A percentile compares a stretch with the other conserved stretches of the same genome.
Evolutionary conservation across 129 eudicot genomes (phyloP).

Genomic region (Chrysanthemum seticuspe): DNA sequence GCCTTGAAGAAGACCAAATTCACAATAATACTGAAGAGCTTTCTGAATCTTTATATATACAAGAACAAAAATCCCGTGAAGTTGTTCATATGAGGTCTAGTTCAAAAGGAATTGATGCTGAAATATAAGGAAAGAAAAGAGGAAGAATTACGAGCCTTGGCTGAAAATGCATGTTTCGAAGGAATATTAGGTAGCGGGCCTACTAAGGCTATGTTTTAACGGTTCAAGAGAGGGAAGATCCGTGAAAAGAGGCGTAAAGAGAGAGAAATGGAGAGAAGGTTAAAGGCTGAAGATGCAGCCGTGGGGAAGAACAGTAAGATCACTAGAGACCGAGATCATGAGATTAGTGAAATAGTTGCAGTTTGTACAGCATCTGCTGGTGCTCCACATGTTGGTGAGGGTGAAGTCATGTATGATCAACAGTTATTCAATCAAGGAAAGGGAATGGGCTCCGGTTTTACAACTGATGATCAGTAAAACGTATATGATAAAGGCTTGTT

Average conservation of each 20-base stretch:
- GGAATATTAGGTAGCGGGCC: constrained; percentile 49
- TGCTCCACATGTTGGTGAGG: no score
- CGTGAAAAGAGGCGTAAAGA: constrained; percentile 81
- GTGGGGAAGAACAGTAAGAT: constrained; percentile 89
- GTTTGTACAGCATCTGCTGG: constrained; percentile 65
- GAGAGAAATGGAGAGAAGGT: constrained; percentile 76
- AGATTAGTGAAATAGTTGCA: constrained; percentile 90
- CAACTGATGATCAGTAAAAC: no score
- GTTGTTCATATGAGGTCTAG: constrained; percentile 77
- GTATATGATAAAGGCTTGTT: no score
- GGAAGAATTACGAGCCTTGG: constrained; percentile 66
- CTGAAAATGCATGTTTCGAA: constrained; percentile 80
- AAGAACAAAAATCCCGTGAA: constrained; percentile 85
- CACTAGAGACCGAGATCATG: constrained; percentile 82
- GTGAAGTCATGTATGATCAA: no score
- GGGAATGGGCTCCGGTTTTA: no score
- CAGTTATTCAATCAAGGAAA: no score
- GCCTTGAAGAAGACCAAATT: constrained; percentile 90
- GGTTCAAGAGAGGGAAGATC: constrained; percentile 67
- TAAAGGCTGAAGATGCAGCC: constrained; percentile 86
- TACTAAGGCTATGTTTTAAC: constrained; percentile 38
- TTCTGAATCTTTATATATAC: constrained; percentile 78
- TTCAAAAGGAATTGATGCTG: constrained; percentile 89
- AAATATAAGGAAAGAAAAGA: constrained; percentile 85
- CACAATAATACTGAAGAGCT: constrained; percentile 80